Evolutionary conservation across 495 filamentous ascomycete species (phyloP).

Genomic region (Penicillium riverlandense): DNA sequence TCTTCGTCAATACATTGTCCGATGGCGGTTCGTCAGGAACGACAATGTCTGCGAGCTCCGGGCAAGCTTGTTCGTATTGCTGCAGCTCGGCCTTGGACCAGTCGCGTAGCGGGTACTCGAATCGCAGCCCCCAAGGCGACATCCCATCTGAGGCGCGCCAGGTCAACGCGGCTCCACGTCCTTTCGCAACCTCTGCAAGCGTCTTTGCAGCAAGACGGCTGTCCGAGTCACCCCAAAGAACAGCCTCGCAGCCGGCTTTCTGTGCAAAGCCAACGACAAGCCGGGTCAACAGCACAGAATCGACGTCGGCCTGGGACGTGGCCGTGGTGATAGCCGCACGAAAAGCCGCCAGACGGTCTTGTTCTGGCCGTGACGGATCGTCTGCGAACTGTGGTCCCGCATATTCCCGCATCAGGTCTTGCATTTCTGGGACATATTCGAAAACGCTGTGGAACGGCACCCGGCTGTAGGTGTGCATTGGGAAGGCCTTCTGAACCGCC

Average conservation of each 20-base stretch:
- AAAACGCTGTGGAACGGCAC: constrained; percentile 54
- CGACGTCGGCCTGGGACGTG: constrained; percentile 70
- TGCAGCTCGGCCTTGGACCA: constrained; percentile 71
- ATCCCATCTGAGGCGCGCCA: constrained; percentile 72
- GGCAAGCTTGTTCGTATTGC: constrained; percentile 48
- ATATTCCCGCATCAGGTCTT: constrained; percentile 20
- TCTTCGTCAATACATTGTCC: constrained; percentile 46
- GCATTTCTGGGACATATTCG: constrained; percentile 26
- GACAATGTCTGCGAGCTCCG: constrained; percentile 46
- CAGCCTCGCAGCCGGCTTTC: constrained; percentile 49
- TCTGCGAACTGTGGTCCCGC: constrained; percentile 20
- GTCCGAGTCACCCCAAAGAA: constrained; percentile 81
- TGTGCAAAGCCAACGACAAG: constrained; percentile 61
- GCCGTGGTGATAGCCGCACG: constrained; percentile 55
- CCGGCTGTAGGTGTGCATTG: constrained; percentile 47
- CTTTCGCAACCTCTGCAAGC: constrained; percentile 83
- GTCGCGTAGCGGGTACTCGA: constrained; percentile 73
- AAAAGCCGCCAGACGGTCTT: constrained; percentile 44
- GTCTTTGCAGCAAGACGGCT: constrained; percentile 82
- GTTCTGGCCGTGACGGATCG: constrained; percentile 20
- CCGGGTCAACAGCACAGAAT: constrained; percentile 58
- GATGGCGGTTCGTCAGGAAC: constrained; percentile 28
- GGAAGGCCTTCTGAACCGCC: constrained; percentile 43
- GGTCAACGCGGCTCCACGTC: constrained; percentile 73
- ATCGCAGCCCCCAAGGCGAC: constrained; percentile 51